Conservation (phyloP, 805 yeast species). For the Blastobotrys robertii region DNA sequence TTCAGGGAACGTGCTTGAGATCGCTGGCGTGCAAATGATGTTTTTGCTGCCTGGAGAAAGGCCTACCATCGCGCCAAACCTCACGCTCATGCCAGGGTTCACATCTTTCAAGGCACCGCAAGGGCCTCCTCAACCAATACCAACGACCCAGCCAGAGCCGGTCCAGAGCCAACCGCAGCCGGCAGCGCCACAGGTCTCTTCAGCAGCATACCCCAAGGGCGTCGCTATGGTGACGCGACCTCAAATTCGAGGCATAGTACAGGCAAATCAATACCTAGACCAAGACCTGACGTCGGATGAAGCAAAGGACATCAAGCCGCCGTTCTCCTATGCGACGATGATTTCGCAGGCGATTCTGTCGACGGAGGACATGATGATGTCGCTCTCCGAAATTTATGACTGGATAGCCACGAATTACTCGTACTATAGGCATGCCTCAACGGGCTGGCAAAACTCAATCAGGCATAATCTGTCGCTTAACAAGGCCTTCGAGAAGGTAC, state of each 20-base stretch:
- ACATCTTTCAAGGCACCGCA: not conserved
- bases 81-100: not conserved
- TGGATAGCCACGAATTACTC: constrained; percentile 87
- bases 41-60: constrained; percentile 87
- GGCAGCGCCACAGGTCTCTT: constrained; percentile 1
- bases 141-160: constrained; percentile 3
- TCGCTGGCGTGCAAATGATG: constrained; percentile 99
- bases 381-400: constrained; percentile 82
- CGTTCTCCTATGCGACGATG: constrained; percentile 96
- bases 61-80: constrained; percentile 46
- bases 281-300: constrained; percentile 71
- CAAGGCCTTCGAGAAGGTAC: constrained; percentile 96
- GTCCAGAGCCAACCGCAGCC: constrained; percentile 1
- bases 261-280: constrained; percentile 21
- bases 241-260: constrained; percentile 28
- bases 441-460: constrained; percentile 98
- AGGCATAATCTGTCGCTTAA: constrained; percentile 90
- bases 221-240: constrained; percentile 34
- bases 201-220: constrained; percentile 29
- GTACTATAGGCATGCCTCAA: constrained; percentile 79
- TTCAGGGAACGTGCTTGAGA: constrained; percentile 86
- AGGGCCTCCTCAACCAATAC: not conserved
- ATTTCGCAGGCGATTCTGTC: constrained; percentile 94
- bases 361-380: constrained; percentile 76
- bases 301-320: constrained; percentile 89